Evolutionary conservation across 2,329 filamentous ascomycete genomes (phyloP), one percentile per base, ranked within the genome.

Genomic region (Talaromyces verruculosus): DNA sequence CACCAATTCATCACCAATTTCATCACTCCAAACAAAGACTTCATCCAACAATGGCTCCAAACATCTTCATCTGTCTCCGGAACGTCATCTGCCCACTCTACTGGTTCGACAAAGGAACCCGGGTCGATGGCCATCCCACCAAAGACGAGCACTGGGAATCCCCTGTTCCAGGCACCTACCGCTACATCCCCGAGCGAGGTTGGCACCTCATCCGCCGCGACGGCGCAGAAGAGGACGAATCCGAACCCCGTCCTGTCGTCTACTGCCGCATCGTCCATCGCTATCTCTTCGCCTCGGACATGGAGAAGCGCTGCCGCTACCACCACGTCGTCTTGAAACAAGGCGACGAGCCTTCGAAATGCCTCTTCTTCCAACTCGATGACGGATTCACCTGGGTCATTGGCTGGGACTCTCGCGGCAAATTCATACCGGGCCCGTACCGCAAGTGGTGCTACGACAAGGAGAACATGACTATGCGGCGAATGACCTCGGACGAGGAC

Each of bases 351-450:
- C 72, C 74, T 10, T 73, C 79, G 61, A 72, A 76, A 68, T 77
- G 79, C 19, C 75, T 80, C 65, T 84, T 84, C 73, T 84, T 84
- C 73, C 78, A 75, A 13, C 78, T 84, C 33, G 82, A 84, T 65
- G 80, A 84, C 59, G 81, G 79, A 41, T 71, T 79, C 55, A 77
- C 80, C 63, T 84, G 82, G 81, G 81, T 84, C 43, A 77, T 81
- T 45, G 82, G 80, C 67, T 84, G 82, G 81, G 81, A 84, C 69
- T 74, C 77, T 25, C 73, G 82, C 47, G 82, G 81, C 63, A 77
- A 75, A n/a, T 84, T 84, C 71, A 80, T 84, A 51, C 81, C 81
- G 3, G 82, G 82, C 0, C 82, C 81, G 3, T 84, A 84, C 69
- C 79, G 81, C 63, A 80, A 82, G 57, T 84, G 82, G 82, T 79